Evolutionary conservation across 2,329 filamentous ascomycete genomes (phyloP), one percentile per base, ranked within the genome.

Genomic region (Colletotrichum lindemuthianum): DNA sequence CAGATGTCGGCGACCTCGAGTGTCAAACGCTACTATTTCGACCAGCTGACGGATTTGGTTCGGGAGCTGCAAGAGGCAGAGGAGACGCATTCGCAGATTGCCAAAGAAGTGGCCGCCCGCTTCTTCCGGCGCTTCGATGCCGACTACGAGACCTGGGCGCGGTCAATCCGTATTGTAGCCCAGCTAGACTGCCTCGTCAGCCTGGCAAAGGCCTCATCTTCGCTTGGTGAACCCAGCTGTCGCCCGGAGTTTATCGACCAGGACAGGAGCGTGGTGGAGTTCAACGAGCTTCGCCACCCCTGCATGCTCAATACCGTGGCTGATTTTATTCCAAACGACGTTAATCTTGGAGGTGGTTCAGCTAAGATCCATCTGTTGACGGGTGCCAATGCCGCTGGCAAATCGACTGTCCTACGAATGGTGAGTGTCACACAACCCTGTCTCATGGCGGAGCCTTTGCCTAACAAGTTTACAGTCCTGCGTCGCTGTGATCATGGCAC

Each of bases 241-340:
- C 88, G 96, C 37, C 96, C 96, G 0, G 79, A 84, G n/a, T 97
- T 99, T 74, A 86, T 97, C 4, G 90, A 97, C 16, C 85, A 91
- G 53, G 90, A 96, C 68, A 88, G 94, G 50, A 96, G 92, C 72
- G 86, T 96, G 8, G 82, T 99, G n/a, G 91, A 97, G 65, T 97
- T 99, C 72, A 86, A 91, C 58, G 95, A 97, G 72, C 87, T 99
- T 59, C 90, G 96, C 39, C 96, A 99, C 74, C 96, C 96, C 3
- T 99, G 96, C 79, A 96, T 99, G 86, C 84, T 94, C 66, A 92
- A 91, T 66, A 92, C 90, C 3, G 92, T 97, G 2, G 90, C 90
- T 57, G 94, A 97, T 76, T 99, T 99, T 72, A 99, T 99, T 66
- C 96, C 96, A 4, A 99, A 99, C 72, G 92, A 97, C 73, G 88